Base-by-base conservation (phyloP, 345 rosid genomes). In the Citrus maxima region DNA sequence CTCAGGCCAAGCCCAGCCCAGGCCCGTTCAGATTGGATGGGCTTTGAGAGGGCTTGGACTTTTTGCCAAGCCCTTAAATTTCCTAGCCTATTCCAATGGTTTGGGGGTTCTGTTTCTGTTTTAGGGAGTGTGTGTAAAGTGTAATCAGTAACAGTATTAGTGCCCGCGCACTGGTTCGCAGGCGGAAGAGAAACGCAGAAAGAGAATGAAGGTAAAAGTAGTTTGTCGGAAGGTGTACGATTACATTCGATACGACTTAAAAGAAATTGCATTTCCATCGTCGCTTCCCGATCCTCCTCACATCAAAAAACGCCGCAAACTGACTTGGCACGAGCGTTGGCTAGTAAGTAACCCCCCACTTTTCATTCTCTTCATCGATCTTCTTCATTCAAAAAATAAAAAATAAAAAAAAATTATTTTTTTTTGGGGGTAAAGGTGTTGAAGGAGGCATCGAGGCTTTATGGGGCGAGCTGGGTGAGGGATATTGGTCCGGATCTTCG, bases 401-500 rank as follows among this genome's bases (percentile, higher is more conserved):
- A 35, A n/a, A n/a, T n/a, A 34, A 28, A 28, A 28, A 28, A 28
- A 28, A 28, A 0, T 28, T 2, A 4, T 61, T 13, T 28, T 42
- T 6, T 46, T 37, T 7, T 0, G 40, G 8, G 69, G 10, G 4
- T 70, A 67, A 79, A 93, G 98, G 88, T 96, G 77, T 67, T 96
- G 83, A 96, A 91, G 85, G 92, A 92, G 87, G 99, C 98, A 16
- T 88, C 97, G 13, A 89, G 95, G 91, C 95, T 96, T 55, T 96
- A 96, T 85, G 92, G 84, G 64, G 97, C 93, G 1, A 96, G 99
- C 77, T 93, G 98, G 99, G 92, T 94, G 13, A 79, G 99, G 32
- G 97, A 96, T 73, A 96, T 93, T 82, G 98, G 97, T 87, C 98
- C 97, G 80, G 95, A 96, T 21, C 97, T 94, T 82, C 88, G 95